Evolutionary conservation across 192 early-diverging fungal species (phyloP), one percentile per base, ranked within the genome.

Genomic region (Podila verticillata): DNA sequence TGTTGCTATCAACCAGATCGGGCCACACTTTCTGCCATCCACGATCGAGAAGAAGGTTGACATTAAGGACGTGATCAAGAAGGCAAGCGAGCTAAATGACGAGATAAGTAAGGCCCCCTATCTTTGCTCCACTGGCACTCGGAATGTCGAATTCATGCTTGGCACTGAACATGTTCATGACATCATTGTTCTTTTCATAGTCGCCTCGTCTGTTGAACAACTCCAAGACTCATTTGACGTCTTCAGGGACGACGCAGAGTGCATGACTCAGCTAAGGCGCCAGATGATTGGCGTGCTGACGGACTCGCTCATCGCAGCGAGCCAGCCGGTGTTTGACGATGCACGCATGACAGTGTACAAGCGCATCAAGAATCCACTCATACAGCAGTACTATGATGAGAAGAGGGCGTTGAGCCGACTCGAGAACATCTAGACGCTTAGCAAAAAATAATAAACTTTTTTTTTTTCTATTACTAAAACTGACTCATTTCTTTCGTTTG

Each of bases 401-500:
- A 60, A 34, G 30, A 60, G 10, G 54, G 44, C 44, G 44, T 15
- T 47, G n/a, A 26, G 24, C 6, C n/a, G 17, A 5, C 22, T 54
- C n/a, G 28, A 29, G 24, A n/a, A 20, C 28, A 61, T 70, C 20
- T 22, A 24, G 19, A 26, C 10, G 12, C 26, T 17, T 20, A 19
- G 26, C 17, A 66, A 54, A 34, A 36, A 54, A 13, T 31, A 31
- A 2, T 5, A 9, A 5, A 1, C 19, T 15, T 20, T 17, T 15
- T 54, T 54, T 15, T 48, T 20, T 35, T 35, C 24, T 56, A 9
- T 58, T 36, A 28, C 9, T 48, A 35, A n/a, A 15, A 15, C 13
- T 44, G 39, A 20, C 36, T 75, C 69, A 81, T 57, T 87, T 85
- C 64, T 87, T 84, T 57, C 75, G 66, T 58, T 74, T 81, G 22